phyloP scores from a whole-genome alignment of 2,329 filamentous ascomycete species.

The Periconia sp. region DNA sequence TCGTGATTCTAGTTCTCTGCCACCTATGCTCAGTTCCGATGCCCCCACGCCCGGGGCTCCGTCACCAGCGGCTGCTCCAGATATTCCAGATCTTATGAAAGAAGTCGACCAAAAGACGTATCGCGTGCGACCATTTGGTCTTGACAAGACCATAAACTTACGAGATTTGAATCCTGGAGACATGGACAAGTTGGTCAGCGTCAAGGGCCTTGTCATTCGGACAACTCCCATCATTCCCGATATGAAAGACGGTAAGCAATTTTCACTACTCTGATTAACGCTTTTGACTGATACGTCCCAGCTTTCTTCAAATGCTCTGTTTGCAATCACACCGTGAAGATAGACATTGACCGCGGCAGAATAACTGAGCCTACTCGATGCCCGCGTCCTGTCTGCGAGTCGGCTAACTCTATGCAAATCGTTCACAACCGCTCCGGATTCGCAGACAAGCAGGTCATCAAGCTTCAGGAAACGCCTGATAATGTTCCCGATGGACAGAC shows the following conservation, averaged over 20 bases:
- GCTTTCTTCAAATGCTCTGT: slow-evolving; percentile 96
- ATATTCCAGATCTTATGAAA: slow-evolving; percentile 72
- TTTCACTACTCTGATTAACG: neutral
- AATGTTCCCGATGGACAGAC: slow-evolving; percentile 94
- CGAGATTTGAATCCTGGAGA: slow-evolving; percentile 94
- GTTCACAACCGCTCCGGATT: slow-evolving; percentile 95
- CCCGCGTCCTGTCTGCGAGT: slow-evolving; percentile 78
- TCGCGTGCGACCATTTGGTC: slow-evolving; percentile 85
- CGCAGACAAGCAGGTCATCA: slow-evolving; percentile 98
- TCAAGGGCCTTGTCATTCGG: slow-evolving; percentile 95
- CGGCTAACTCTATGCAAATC: slow-evolving; percentile 97
- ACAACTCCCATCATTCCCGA: slow-evolving; percentile 96
- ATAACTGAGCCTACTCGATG: slow-evolving; percentile 94
- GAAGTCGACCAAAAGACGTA: slow-evolving; percentile 83
- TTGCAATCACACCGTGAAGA: slow-evolving; percentile 88
- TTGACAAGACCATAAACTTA: slow-evolving; percentile 87
- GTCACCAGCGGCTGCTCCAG: slow-evolving; percentile 44
- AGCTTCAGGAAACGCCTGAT: slow-evolving; percentile 96
- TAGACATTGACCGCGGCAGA: slow-evolving; percentile 92
- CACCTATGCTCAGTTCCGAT: slow-evolving; percentile 82
- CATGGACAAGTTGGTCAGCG: slow-evolving; percentile 93
- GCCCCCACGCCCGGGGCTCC: slow-evolving; percentile 54
- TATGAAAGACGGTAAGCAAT: slow-evolving; percentile 78
- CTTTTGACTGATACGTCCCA: slow-evolving; percentile 29
- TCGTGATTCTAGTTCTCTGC: slow-evolving; percentile 71